Evolutionary conservation across 2,329 filamentous ascomycete genomes (phyloP).

Genomic region (Madurella fahalii): DNA sequence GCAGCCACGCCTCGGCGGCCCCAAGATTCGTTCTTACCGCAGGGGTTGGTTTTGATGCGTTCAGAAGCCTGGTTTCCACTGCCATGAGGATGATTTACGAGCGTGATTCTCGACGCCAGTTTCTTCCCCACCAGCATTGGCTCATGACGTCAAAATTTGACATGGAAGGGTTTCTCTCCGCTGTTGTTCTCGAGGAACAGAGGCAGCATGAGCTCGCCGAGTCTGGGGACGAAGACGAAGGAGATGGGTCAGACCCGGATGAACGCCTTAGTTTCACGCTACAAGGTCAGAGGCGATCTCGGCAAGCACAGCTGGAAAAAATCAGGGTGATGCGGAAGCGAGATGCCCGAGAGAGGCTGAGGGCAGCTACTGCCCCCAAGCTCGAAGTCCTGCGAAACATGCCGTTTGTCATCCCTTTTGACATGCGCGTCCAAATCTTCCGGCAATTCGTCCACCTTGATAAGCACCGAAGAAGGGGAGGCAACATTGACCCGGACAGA

Average conservation of each 20-base stretch:
- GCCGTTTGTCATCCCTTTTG: constrained; percentile 94
- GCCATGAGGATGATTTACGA: constrained; percentile 87
- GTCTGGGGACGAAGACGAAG: constrained; percentile 55
- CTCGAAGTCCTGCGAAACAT: constrained; percentile 91
- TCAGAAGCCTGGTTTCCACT: constrained; percentile 74
- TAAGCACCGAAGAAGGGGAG: constrained; percentile 65
- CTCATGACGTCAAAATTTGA: constrained; percentile 86
- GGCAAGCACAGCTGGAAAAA: constrained; percentile 60
- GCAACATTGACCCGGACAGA: constrained; percentile 65
- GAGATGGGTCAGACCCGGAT: constrained; percentile 39
- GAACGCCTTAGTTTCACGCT: constrained; percentile 33
- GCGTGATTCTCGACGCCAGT: constrained; percentile 81
- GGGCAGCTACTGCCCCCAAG: constrained; percentile 78
- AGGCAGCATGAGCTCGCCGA: constrained; percentile 65
- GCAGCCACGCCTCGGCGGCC: constrained; percentile 17
- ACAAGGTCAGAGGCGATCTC: constrained; percentile 56
- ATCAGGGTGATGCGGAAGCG: constrained; percentile 62
- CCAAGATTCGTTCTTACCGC: constrained; percentile 45
- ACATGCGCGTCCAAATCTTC: constrained; percentile 87
- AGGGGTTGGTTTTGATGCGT: constrained; percentile 71
- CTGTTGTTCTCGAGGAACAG: constrained; percentile 85
- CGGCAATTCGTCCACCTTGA: constrained; percentile 86
- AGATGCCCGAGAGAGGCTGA: constrained; percentile 62
- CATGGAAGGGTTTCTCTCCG: constrained; percentile 80
- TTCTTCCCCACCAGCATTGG: constrained; percentile 83